phyloP scores from a whole-genome alignment of 768 basidiomycete genomes.

The Tulasnella calospora region DNA sequence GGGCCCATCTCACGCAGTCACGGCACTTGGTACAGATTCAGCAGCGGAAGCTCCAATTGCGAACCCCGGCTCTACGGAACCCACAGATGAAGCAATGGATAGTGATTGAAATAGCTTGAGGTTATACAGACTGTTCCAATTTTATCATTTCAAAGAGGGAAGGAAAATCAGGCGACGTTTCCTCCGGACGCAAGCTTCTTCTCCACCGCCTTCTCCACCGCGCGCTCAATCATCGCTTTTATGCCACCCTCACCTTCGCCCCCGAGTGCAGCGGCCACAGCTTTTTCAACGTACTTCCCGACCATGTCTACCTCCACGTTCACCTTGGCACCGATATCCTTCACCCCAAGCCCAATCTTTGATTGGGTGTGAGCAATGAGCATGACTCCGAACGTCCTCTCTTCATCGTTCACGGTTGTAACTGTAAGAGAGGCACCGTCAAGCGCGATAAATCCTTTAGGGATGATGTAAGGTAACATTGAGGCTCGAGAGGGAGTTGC shows the following conservation, averaged over 20 bases:
- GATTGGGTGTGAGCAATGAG: conserved; percentile 90
- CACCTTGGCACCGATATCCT: conserved; percentile 71
- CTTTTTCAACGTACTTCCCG: conserved; percentile 86
- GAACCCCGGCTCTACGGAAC: not conserved
- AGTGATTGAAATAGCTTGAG: not conserved
- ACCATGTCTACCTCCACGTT: conserved; percentile 97
- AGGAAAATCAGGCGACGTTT: not conserved
- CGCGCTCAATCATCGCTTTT: conserved; percentile 32
- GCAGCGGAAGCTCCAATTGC: not conserved
- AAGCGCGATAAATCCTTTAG: conserved; percentile 90
- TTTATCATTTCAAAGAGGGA: not conserved
- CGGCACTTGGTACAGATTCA: not conserved
- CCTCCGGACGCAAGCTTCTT: conserved; percentile 3
- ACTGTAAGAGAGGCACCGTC: conserved; percentile 93
- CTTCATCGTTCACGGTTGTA: conserved; percentile 64
- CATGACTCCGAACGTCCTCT: conserved; percentile 79
- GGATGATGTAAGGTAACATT: conserved; percentile 75
- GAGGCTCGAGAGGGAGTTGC: conserved; percentile 55
- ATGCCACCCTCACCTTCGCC: conserved; percentile 37
- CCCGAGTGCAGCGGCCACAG: conserved; percentile 62
- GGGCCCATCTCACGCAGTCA: not conserved
- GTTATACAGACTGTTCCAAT: not conserved
- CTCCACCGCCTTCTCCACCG: conserved; percentile 30
- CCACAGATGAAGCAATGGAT: not conserved
- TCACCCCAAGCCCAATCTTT: conserved; percentile 74